phyloP scores from a whole-genome alignment of 2,329 filamentous ascomycete species.

The Fusarium hostae region DNA sequence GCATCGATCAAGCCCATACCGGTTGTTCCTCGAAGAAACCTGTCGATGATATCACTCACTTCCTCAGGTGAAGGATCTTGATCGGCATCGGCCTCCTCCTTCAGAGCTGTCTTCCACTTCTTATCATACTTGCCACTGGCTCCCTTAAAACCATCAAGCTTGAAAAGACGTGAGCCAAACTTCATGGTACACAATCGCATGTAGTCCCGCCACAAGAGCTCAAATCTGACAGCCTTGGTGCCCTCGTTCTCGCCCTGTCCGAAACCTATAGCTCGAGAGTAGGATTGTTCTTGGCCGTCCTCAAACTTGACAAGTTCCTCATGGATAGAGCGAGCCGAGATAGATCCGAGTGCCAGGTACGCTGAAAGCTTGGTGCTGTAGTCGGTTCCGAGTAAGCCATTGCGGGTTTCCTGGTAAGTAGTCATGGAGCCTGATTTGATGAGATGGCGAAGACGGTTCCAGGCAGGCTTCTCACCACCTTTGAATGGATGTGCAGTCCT shows the following conservation, averaged over 20 bases:
- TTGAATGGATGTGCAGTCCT: slow-evolving; percentile 72
- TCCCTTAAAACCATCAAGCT: slow-evolving; percentile 69
- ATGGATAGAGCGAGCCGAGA: slow-evolving; percentile 79
- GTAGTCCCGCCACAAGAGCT: slow-evolving; percentile 83
- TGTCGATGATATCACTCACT: slow-evolving; percentile 60
- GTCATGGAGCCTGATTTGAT: slow-evolving; percentile 70
- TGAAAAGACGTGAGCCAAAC: slow-evolving; percentile 73
- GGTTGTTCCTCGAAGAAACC: slow-evolving; percentile 74
- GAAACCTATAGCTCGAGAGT: slow-evolving; percentile 63
- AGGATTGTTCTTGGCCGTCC: slow-evolving; percentile 62
- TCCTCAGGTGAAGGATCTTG: slow-evolving; percentile 57
- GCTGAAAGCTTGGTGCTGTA: slow-evolving; percentile 82
- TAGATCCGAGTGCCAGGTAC: slow-evolving; percentile 76
- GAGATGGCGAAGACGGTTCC: slow-evolving; percentile 68
- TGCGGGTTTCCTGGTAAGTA: slow-evolving; percentile 76
- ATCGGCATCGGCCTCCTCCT: slow-evolving; percentile 45
- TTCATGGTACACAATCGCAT: slow-evolving; percentile 81
- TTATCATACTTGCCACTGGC: slow-evolving; percentile 54
- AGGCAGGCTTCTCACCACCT: slow-evolving; percentile 73
- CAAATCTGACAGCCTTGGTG: slow-evolving; percentile 75
- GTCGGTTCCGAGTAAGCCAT: slow-evolving; percentile 75
- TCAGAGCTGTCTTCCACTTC: slow-evolving; percentile 61
- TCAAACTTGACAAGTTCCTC: slow-evolving; percentile 75
- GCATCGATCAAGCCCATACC: slow-evolving; percentile 84
- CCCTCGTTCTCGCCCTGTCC: slow-evolving; percentile 78